phyloP scores from a whole-genome alignment of 371 early-diverging fungal genomes.

The Mortierella sp. region DNA sequence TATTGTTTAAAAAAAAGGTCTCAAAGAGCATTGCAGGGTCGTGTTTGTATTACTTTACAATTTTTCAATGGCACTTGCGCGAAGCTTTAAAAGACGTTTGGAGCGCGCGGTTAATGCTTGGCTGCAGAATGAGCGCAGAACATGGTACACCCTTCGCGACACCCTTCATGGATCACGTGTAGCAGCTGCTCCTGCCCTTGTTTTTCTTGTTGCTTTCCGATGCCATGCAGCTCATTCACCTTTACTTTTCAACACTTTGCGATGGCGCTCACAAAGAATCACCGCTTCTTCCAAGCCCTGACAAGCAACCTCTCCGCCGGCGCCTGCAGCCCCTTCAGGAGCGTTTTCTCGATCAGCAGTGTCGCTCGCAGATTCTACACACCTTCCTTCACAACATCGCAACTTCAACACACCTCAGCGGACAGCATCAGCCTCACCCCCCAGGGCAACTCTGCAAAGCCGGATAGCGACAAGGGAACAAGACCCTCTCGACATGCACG shows the following conservation, averaged over 20 bases:
- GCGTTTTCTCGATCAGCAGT: neutral
- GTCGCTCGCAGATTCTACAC: neutral
- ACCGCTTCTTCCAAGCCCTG: neutral
- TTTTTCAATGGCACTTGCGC: no score
- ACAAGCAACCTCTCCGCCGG: neutral
- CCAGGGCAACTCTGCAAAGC: neutral
- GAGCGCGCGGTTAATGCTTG: no score
- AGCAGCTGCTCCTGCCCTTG: neutral
- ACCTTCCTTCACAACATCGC: neutral
- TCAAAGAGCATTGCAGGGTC: neutral
- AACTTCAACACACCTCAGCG: neutral
- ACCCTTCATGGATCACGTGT: neutral
- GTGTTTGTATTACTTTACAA: no score
- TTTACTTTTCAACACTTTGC: neutral
- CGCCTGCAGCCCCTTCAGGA: neutral
- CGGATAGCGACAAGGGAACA: neutral
- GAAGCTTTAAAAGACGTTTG: no score
- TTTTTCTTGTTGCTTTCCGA: neutral
- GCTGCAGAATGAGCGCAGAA: no score
- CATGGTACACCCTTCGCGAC: no score
- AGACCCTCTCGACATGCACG: neutral
- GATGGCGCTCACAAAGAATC: neutral
- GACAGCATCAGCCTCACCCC: neutral
- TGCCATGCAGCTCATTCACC: neutral
- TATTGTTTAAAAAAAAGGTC: neutral